Evolutionary conservation across 805 yeast genomes (phyloP), one percentile per base, ranked within the genome.

Genomic region (Deakozyma indianensis): DNA sequence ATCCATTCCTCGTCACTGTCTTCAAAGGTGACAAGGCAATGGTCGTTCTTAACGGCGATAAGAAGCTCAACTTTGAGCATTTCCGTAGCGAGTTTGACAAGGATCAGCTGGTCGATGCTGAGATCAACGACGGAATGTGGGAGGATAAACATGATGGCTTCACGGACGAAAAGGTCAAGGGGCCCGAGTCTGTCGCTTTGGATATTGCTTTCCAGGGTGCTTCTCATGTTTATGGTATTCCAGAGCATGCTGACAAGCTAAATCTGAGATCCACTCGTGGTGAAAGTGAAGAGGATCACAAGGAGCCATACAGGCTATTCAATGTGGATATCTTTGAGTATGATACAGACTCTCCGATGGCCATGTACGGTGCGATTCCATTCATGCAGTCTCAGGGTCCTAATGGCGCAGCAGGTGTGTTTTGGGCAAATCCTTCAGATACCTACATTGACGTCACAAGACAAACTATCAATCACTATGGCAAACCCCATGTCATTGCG

Each of bases 261-360:
- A 69, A 80, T 18, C 66, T 92, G 52, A 77, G 78, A 46, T 90
- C 83, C 51, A 88, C 97, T 0, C 56, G 56, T 21, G 59, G 60
- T 1, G 46, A 41, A 2, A 41, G 51, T 1, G 59, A 59, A 15
- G 60, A 56, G 4, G 55, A 52, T 35, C 62, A 55, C 41, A 47
- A 65, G 1, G 83, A 80, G 45, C 97, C 97, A 2, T 92, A 92
- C 61, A 71, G 98, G 41, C 66, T 92, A 40, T 92, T 66, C 68
- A 90, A 92, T 54, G 96, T 88, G 23, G 99, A 92, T 60, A 90
- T 90, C 28, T 92, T 92, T 63, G 96, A 92, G 62, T 92, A 92
- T 59, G 94, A 84, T 53, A 70, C 80, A 1, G 75, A 83, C 50
- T 80, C 94, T 32, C 77, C 78, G 46, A 69, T 81, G 70, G 86